Evolutionary conservation across 202 grass and related monocot genomes (phyloP).

Genomic region (Hordeum pubiflorum): DNA sequence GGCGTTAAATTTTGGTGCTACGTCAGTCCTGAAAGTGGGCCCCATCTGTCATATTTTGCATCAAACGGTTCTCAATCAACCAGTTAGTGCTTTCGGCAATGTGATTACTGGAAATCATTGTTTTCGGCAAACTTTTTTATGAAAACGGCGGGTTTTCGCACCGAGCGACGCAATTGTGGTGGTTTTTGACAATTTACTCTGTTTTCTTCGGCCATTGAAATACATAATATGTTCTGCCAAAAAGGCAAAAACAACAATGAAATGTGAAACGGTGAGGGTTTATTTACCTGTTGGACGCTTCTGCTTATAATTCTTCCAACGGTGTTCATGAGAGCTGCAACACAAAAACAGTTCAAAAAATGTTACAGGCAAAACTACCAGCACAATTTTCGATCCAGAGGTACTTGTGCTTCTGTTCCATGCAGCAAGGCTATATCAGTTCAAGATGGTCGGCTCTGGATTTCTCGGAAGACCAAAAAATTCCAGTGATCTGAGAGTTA

Average conservation of each 20-base stretch:
- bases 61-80: too few species aligned
- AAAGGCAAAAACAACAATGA: not conserved
- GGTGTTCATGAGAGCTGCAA: constrained; percentile 14
- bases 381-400: not conserved
- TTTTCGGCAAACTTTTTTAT: too few species aligned
- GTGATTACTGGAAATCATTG: too few species aligned
- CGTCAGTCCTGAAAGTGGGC: too few species aligned
- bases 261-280: not conserved
- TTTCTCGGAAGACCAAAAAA: not conserved
- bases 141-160: too few species aligned
- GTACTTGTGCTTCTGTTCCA: not conserved
- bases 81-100: too few species aligned
- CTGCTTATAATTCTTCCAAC: constrained; percentile 28
- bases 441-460: not conserved
- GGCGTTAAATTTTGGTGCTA: too few species aligned
- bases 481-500: constrained; percentile 22
- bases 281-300: constrained; percentile 21
- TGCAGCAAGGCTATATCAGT: not conserved
- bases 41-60: too few species aligned
- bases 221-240: not conserved
- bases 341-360: not conserved
- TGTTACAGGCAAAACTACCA: not conserved
- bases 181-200: too few species aligned
- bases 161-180: too few species aligned
- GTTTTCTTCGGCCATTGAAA: not conserved